Base-by-base conservation (phyloP, 1,284 basidiomycete genomes). In the Stygiomarasmius scandens region DNA sequence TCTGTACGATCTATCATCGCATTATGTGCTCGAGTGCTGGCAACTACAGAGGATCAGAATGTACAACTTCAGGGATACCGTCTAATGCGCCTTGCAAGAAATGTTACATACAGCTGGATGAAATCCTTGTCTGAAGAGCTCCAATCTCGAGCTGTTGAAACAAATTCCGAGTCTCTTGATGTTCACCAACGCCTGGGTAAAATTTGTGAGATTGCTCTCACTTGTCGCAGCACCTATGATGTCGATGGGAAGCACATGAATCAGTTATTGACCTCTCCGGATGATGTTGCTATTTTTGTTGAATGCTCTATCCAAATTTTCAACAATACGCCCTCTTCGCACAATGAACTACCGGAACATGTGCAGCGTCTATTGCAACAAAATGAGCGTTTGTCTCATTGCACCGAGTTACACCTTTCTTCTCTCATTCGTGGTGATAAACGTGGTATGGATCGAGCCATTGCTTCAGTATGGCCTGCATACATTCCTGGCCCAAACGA, bases 211-310 rank as follows among this genome's bases (percentile, higher is more conserved):
- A 68, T 71, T 43, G 75, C 75, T 0, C 67, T 68, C 1, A 71
- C 70, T 6, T 81, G 80, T 61, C 68, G 73, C 12, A 65, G 67
- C 2, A 81, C 78, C 0, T 82, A 69, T 49, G 71, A 76, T 58
- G 73, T 77, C 3, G 72, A 70, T 47, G 22, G 55, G 3, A 32
- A 55, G 1, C 58, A 69, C 54, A 32, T 69, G 0, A 3, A 11
- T 8, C 22, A 20, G 2, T 59, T 75, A 0, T 58, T 76, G 4
- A 22, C 25, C 16, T 66, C 64, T 11, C 29, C 56, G 0, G 59
- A 59, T 16, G 73, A 77, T 47, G 44, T 75, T 6, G 49, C 66
- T 1, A 61, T 69, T 2, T 63, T 77, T 0, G 54, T 80, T 2
- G 64, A 74, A 25, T 80, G 71, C 47, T 64, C 71, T 0, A 68